These are phyloP conservation scores for Leccinum barrowsii DNA, from an alignment of 768 basidiomycete genomes.

Conservation along the genomic window DNA sequence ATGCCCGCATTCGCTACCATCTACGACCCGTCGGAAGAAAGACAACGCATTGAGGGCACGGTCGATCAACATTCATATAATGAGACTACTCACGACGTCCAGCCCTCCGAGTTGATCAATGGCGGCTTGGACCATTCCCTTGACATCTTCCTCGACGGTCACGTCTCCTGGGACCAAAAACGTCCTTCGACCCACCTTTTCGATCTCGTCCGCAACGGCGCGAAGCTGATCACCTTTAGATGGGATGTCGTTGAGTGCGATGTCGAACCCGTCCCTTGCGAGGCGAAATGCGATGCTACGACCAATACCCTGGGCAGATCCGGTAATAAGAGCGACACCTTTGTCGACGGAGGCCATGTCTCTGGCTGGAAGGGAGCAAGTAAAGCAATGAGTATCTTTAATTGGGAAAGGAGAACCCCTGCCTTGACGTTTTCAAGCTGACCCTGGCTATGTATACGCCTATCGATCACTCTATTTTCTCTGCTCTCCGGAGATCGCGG, in stretches of 20 bases:
- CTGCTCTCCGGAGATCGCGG: no score
- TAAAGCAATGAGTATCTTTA: background rate
- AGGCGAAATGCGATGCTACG: conserved; percentile 14
- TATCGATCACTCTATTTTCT: no score
- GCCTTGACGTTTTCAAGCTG: no score
- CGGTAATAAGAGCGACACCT: conserved; percentile 30
- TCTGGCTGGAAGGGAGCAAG: background rate
- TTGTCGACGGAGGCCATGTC: background rate
- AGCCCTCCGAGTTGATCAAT: background rate
- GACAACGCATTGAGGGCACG: no score
- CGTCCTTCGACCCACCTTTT: conserved; percentile 12
- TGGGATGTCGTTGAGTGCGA: conserved; percentile 27
- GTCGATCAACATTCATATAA: background rate
- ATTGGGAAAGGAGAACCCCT: no score
- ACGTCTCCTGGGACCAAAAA: conserved; percentile 13
- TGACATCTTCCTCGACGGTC: conserved; percentile 1
- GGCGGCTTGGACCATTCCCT: background rate
- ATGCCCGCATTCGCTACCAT: conserved; percentile 16
- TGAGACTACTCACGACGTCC: conserved; percentile 2
- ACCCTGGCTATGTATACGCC: no score
- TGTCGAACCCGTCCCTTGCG: conserved; percentile 19
- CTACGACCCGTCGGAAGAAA: background rate
- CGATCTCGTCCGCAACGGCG: conserved; percentile 6
- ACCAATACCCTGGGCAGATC: conserved; percentile 29
- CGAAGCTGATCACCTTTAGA: conserved; percentile 9